Evolutionary conservation across 306 rosid genomes (phyloP), one percentile per base, ranked within the genome.

Genomic region (Fragaria nilgerrensis): DNA sequence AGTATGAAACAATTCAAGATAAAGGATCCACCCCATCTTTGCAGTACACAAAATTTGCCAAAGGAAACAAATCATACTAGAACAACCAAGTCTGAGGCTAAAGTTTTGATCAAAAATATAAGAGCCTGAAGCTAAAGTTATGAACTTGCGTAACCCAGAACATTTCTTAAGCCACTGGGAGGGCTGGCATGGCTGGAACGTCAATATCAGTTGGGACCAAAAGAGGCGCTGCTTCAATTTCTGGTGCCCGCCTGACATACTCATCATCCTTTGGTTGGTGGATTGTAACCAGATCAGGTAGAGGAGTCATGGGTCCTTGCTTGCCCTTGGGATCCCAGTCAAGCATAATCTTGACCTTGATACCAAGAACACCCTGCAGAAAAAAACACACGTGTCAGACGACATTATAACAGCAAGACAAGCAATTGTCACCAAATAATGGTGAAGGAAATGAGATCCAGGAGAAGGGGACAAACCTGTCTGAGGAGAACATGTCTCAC

Each of bases 251-350:
- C 72, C 82, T 70, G 73, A 17, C 50, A 58, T 83, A 85, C 47
- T 84, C 92, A 5, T 94, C 96, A 58, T 92, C 96, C 86, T 92
- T 92, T 14, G 97, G 95, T 77, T 90, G 17, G 82, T 90, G 95
- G 69, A 94, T 90, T 2, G 92, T 88, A 69, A 94, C 97, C 70
- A 82, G 77, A 80, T 94, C 97, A 12, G 98, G 97, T 23, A 94
- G 79, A 27, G 98, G 98, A 66, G 94, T 92, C 77, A 78, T 89
- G 12, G 98, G 98, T 22, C 98, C 98, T 37, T 87, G 94, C 83
- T 94, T 94, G 23, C 98, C 96, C 78, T 92, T 89, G 6, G 98
- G 98, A 85, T 92, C 97, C 96, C 96, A 94, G 74, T 94, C 98
- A 0, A 94, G 97, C 97, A 94, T 94, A 76, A 94, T 89, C 85